Base-by-base conservation (phyloP, 1,284 basidiomycete genomes). In the Heterobasidion annosum region DNA sequence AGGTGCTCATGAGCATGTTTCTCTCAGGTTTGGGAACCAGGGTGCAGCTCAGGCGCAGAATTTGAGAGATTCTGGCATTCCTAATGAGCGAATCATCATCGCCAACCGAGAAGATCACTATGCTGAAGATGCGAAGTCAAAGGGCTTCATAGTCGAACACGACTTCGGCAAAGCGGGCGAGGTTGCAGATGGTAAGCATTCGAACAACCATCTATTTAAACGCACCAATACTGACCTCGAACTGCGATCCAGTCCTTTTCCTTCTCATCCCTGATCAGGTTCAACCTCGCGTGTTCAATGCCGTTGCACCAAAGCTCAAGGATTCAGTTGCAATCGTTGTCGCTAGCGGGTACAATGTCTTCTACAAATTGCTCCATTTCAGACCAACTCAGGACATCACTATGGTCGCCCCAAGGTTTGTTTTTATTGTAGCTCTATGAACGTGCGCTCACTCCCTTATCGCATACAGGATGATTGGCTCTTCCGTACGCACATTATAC, bases 11-110 rank as follows among this genome's bases (percentile, higher is more conserved):
- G 34, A 33, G 13, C 15, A 10, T 34, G 48, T 34, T 49, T 13
- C 45, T 47, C 45, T n/a, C 53, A 83, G 82, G 6, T 84, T 82
- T 63, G 82, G 82, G 49, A 83, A 83, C 64, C 82, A 84, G 65
- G 82, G 82, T 34, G 78, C 82, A 48, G 82, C 82, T 44, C 82
- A 83, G 63, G 82, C 82, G 2, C 81, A 83, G 65, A 84, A 84
- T 59, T 61, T 83, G 54, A 73, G 82, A n/a, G 82, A 83, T 58
- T 73, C 77, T 52, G 82, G 82, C 5, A 77, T 83, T 54, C 71
- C 78, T 4, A 83, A 82, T 59, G 78, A 82, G 15, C 73, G 70
- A 45, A 83, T 84, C 57, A 56, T 83, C 55, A 71, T 84, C 58
- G 81, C 79, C 2, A 83, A 83, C 62, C 74, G 80, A 3, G 67